Evolutionary conservation across 306 rosid genomes (phyloP), one percentile per base, ranked within the genome.

Genomic region (Quercus suber): DNA sequence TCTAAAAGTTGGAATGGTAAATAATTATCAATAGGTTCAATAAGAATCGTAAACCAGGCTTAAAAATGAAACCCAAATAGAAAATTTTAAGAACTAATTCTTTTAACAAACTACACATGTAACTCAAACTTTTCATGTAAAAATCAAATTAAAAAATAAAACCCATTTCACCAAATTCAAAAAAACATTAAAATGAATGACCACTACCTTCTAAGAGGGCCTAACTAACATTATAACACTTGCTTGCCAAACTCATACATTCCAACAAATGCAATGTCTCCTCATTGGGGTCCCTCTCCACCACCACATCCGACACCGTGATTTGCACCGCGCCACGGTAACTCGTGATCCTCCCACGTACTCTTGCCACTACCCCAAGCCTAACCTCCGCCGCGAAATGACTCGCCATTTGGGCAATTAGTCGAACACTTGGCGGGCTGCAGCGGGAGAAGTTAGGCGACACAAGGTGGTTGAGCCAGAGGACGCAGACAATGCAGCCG

Each of bases 211-310:
- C 19, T 67, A 33, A 12, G 72, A 35, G 25, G 45, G 37, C 72
- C 72, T 49, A 59, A 82, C 72, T 49, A 64, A 82, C 51, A 53
- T 92, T 75, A 55, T 92, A 94, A 76, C 92, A 87, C 51, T 90
- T 86, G 2, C 86, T 83, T 14, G 95, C 97, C 86, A 92, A 78
- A 25, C 80, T 78, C 60, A 94, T 14, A 76, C 92, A 91, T 9
- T 89, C 95, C 79, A 94, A 21, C 89, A 93, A 89, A 58, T 91
- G 99, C 78, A 94, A 63, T 18, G 86, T 77, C 87, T 94, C 95
- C 0, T 78, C 90, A 76, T 91, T 94, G 43, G 95, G 92, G 35
- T 94, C 99, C 25, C 88, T 90, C 82, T 92, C 95, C 1, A 82
- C 21, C 55, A 89, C 85, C 37, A 94, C 90, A 82, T 94, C 97